phyloP scores from a whole-genome alignment of 176 grass and related monocot genomes.

The Oryza brachyantha region DNA sequence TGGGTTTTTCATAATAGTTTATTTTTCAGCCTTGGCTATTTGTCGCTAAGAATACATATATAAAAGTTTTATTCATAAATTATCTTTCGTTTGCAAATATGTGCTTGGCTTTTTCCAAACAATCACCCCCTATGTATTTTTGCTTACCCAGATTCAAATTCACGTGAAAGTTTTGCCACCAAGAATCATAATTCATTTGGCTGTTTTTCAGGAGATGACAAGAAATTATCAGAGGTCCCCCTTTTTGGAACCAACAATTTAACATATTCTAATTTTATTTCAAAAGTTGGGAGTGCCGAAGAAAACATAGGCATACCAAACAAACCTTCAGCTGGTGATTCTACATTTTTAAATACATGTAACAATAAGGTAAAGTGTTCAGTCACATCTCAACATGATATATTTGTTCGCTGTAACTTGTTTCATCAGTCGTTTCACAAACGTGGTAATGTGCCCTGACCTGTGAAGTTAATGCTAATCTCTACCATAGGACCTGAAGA shows the following conservation, averaged over 20 bases:
- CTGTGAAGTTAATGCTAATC: constrained; percentile 4
- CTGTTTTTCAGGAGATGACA: constrained; percentile 6
- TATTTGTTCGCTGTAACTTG: constrained; percentile 1
- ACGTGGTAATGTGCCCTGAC: not conserved
- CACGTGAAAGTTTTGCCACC: not conserved
- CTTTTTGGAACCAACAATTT: constrained; percentile 25
- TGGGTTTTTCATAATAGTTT: too few species aligned
- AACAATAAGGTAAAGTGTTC: constrained; percentile 29
- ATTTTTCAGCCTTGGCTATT: too few species aligned
- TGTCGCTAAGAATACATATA: too few species aligned
- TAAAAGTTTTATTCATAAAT: too few species aligned
- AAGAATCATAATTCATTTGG: constrained; percentile 9
- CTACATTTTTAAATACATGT: constrained; percentile 11
- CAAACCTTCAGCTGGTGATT: constrained; percentile 24
- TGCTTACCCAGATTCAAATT: constrained; percentile 22
- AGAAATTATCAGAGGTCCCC: constrained; percentile 9
- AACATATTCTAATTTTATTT: constrained; percentile 32
- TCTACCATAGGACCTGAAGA: constrained; percentile 40
- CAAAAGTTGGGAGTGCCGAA: constrained; percentile 28
- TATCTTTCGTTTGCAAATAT: too few species aligned
- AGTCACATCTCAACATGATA: not conserved
- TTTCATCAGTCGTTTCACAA: constrained; percentile 1
- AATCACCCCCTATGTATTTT: not conserved
- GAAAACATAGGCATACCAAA: constrained; percentile 1
- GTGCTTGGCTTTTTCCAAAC: too few species aligned